Evolutionary conservation across 345 rosid species (phyloP), one percentile per base, ranked within the genome.

Genomic region (Salix caprea): DNA sequence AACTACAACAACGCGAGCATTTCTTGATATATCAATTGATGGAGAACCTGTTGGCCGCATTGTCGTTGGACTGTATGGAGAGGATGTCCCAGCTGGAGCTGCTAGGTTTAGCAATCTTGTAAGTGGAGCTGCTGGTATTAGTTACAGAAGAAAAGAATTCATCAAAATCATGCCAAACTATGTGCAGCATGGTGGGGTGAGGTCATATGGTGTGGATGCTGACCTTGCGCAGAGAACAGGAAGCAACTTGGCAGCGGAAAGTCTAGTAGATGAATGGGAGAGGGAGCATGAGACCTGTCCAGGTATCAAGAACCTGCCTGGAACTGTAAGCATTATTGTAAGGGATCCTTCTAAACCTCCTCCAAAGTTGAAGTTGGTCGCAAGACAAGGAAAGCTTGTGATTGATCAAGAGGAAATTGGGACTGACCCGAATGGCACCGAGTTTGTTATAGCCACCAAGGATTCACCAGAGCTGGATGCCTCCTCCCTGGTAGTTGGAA

Each of bases 81-180:
- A 90, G 28, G 85, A 84, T 74, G 89, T 81, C 4, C 94, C 97
- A 4, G 84, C 84, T 3, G 97, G 94, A 70, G 89, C 89, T 16
- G 87, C 86, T 1, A 84, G 94, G 80, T 93, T 95, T 75, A 80
- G 80, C 54, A 87, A 84, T 34, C 89, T 95, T 9, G 93, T 89
- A 0, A 89, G 90, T 67, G 99, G 99, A 56, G 83, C 89, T 58
- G 93, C 97, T 1, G 97, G 99, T 11, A 80, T 93, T 16, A 93
- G 92, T 79, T 95, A 93, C 86, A 87, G 94, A 77, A 90, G 94
- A 79, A 95, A 93, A 83, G 98, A 93, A 85, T 95, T 95, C 78
- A 68, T 85, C 37, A 95, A 90, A 73, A 91, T 95, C 72, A 88
- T 85, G 92, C 96, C 98, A 1, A 90, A 84, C 28, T 95, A 93